Evolutionary conservation across 2,329 filamentous ascomycete species (phyloP), one percentile per base, ranked within the genome.

Genomic region (Gaeumannomyces sp.): DNA sequence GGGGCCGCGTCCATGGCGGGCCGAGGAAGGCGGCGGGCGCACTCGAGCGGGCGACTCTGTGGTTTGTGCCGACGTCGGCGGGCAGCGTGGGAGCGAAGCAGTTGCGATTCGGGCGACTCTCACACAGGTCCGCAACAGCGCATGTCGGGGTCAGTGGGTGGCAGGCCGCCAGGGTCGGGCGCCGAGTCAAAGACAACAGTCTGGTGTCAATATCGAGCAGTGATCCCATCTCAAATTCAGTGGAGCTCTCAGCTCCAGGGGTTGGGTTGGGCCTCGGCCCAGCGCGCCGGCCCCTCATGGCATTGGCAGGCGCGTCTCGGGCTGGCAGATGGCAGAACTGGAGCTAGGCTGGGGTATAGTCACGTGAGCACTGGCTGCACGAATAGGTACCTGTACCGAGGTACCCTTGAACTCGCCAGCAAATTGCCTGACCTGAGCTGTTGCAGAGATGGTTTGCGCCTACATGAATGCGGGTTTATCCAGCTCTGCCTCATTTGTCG

Each of bases 1-100:
- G 50, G 57, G 14, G 38, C 50, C 59, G 19, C 19, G 29, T 59
- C 28, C 59, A 62, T 59, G 28, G 60, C 60, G 59, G n/a, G 25
- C 29, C 29, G n/a, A 27, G 59, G 25, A 16, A n/a, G 28, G 31
- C 4, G 22, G 25, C 25, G 53, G 33, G 33, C 28, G 61, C 29
- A 59, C 29, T 60, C 29, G 14, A 22, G 29, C 29, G 28, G 29
- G 29, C 19, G 45, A n/a, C 19, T 53, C 10, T n/a, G 7, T 53
- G 45, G 45, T 0, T 53, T n/a, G 45, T 53, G 45, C n/a, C 45
- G 45, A 53, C 45, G 45, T 53, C 22, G 45, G 10, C 45, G 22
- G 19, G 22, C 45, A 7, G 22, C 19, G 45, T 53, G 45, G 45
- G 45, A 22, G 4, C 19, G 5, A 53, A 53, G 19, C 45, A 53